phyloP scores from a whole-genome alignment of 2,329 filamentous ascomycete genomes.

The Dactylonectria macrodidyma region DNA sequence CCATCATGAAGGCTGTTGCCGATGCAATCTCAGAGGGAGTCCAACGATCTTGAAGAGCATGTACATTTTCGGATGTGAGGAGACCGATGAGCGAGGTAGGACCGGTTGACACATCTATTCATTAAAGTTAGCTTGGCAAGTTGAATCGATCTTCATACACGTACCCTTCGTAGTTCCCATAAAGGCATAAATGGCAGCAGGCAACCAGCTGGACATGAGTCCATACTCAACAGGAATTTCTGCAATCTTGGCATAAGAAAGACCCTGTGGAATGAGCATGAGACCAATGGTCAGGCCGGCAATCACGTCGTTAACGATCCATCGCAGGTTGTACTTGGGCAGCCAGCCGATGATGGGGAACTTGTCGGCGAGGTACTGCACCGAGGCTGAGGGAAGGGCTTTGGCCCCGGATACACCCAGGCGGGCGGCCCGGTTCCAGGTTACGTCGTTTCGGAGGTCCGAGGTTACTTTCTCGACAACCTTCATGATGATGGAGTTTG shows the following conservation, averaged over 20 bases:
- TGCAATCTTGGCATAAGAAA: slow-evolving; percentile 75
- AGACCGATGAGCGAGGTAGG: slow-evolving; percentile 77
- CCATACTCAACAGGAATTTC: slow-evolving; percentile 74
- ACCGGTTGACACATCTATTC: slow-evolving; percentile 71
- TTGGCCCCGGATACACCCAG: slow-evolving; percentile 39
- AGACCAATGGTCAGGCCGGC: slow-evolving; percentile 73
- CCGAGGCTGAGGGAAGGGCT: slow-evolving; percentile 65
- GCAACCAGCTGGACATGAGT: slow-evolving; percentile 72
- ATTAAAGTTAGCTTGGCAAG: slow-evolving; percentile 1
- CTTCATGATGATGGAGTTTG: slow-evolving; percentile 36
- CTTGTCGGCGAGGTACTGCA: slow-evolving; percentile 72
- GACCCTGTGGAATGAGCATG: slow-evolving; percentile 72
- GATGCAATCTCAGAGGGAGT: slow-evolving; percentile 70
- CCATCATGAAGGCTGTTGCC: slow-evolving; percentile 75
- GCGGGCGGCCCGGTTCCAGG: slow-evolving; percentile 43
- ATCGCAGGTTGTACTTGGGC: slow-evolving; percentile 72
- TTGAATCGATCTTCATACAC: slow-evolving; percentile 53
- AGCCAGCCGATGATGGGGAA: slow-evolving; percentile 75
- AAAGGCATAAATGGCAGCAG: slow-evolving; percentile 69
- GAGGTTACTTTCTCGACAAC: slow-evolving; percentile 36
- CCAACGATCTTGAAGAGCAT: slow-evolving; percentile 66
- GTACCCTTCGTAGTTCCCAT: slow-evolving; percentile 76
- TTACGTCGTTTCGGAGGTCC: slow-evolving; percentile 41
- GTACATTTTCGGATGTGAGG: slow-evolving; percentile 73
- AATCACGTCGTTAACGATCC: slow-evolving; percentile 73